Evolutionary conservation across 192 early-diverging fungal genomes (phyloP).

Genomic region (Cladochytrium replicatum): DNA sequence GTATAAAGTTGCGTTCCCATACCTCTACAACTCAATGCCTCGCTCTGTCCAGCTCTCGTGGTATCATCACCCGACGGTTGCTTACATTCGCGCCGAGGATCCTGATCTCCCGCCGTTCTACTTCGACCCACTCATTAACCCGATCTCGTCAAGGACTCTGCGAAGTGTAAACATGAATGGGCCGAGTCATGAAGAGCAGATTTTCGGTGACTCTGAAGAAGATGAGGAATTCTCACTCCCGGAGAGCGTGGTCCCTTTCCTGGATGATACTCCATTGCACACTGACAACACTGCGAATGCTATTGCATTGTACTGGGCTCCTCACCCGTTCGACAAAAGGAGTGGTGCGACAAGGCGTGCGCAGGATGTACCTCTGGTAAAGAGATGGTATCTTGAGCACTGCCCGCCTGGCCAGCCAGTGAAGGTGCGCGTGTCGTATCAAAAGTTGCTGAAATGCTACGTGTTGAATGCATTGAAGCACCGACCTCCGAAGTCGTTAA

Average conservation of each 20-base stretch:
- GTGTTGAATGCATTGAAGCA: conserved; percentile 85
- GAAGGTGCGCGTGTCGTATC: conserved; percentile 97
- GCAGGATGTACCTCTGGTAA: conserved; percentile 87
- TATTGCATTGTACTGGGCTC: conserved; percentile 95
- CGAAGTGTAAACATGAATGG: conserved; percentile 16
- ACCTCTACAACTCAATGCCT: conserved; percentile 93
- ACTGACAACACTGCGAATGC: conserved; percentile 89
- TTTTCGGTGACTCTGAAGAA: conserved; percentile 53
- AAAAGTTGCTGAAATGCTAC: conserved; percentile 94
- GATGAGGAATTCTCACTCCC: conserved; percentile 82
- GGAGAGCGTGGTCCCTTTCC: conserved; percentile 65
- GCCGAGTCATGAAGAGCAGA: conserved; percentile 56
- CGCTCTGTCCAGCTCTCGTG: conserved; percentile 82
- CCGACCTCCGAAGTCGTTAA: conserved; percentile 76
- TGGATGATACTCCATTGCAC: conserved; percentile 64
- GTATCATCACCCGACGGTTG: conserved; percentile 90
- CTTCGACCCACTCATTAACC: conserved; percentile 94
- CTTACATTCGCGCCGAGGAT: conserved; percentile 81
- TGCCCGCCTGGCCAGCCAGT: conserved; percentile 86
- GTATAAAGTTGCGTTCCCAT: conserved; percentile 98
- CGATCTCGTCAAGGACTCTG: conserved; percentile 78
- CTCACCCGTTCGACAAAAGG: conserved; percentile 90
- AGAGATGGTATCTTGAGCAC: conserved; percentile 98
- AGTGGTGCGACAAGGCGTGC: conserved; percentile 85
- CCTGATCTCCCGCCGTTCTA: conserved; percentile 96